phyloP scores from a whole-genome alignment of 1,139 yeast genomes.

The Saccharomyces pastorianus region DNA sequence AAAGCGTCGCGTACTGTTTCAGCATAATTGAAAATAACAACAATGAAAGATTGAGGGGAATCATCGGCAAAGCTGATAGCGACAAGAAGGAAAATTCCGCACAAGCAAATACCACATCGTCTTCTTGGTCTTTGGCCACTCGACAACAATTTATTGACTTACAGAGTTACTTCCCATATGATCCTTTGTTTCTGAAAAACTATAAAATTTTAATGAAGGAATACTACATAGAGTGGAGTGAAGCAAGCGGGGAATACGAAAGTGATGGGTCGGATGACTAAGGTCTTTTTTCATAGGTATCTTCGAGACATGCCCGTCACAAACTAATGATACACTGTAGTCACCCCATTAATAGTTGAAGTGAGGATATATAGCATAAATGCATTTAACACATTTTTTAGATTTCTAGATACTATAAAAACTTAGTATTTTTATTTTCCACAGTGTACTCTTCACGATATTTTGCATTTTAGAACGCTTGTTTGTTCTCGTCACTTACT shows the following conservation, averaged over 20 bases:
- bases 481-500: not conserved
- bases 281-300: constrained; percentile 1
- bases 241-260: constrained; percentile 52
- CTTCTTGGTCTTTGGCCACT: constrained; percentile 34
- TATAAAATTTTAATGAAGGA: constrained; percentile 48
- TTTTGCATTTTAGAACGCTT: not conserved
- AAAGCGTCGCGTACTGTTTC: constrained; percentile 87
- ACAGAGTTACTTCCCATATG: constrained; percentile 93
- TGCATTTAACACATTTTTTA: not conserved
- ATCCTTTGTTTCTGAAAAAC: constrained; percentile 69
- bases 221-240: constrained; percentile 79
- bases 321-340: not conserved
- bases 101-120: constrained; percentile 30
- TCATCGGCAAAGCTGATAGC: constrained; percentile 29
- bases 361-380: not conserved
- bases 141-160: constrained; percentile 78
- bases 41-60: constrained; percentile 37
- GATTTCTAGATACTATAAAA: not conserved
- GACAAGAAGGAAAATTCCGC: constrained; percentile 23
- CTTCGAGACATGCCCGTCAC: not conserved
- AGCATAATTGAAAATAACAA: constrained; percentile 88
- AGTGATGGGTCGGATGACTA: constrained; percentile 39
- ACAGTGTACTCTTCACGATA: not conserved
- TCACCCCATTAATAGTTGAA: not conserved
- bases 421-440: not conserved